Conservation (phyloP, 441 rosid genomes). For the Erodium trifolium region DNA sequence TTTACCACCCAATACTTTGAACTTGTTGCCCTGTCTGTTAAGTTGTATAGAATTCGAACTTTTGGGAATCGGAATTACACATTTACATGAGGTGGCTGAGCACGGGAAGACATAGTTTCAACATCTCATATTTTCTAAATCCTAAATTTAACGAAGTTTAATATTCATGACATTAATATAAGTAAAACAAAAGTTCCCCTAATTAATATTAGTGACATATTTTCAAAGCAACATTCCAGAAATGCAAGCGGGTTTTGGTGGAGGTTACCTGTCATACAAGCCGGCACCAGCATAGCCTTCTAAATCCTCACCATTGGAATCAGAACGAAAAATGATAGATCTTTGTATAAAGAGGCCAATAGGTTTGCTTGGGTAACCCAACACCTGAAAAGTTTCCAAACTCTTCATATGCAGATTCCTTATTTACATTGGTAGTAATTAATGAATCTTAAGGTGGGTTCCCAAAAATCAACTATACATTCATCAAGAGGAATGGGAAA, state of each 20-base stretch:
- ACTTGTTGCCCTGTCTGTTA: too few relatives aligned
- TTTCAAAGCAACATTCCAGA: not conserved
- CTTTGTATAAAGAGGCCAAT: slow-evolving; percentile 80
- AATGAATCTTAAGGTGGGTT: not conserved
- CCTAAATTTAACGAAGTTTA: too few relatives aligned
- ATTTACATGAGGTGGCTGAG: too few relatives aligned
- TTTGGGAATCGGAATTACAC: too few relatives aligned
- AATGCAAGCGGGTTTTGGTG: not conserved
- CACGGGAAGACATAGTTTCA: too few relatives aligned
- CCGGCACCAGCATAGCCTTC: slow-evolving; percentile 99
- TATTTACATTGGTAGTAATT: too few relatives aligned
- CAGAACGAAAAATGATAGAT: slow-evolving; percentile 86
- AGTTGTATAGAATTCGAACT: too few relatives aligned
- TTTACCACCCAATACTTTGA: too few relatives aligned
- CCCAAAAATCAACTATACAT: not conserved
- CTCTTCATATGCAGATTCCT: slow-evolving; percentile 14
- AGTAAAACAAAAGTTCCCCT: too few relatives aligned
- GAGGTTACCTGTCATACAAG: slow-evolving; percentile 90
- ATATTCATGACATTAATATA: too few relatives aligned
- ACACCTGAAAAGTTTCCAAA: slow-evolving; percentile 38
- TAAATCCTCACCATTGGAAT: slow-evolving; percentile 95
- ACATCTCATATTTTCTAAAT: too few relatives aligned
- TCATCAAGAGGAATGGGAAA: not conserved
- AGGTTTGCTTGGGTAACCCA: slow-evolving; percentile 95
- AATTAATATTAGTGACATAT: not conserved